These are phyloP conservation scores for Epichloe gansuensis DNA, from an alignment of 2,329 filamentous ascomycete species.

Conservation along the genomic window DNA sequence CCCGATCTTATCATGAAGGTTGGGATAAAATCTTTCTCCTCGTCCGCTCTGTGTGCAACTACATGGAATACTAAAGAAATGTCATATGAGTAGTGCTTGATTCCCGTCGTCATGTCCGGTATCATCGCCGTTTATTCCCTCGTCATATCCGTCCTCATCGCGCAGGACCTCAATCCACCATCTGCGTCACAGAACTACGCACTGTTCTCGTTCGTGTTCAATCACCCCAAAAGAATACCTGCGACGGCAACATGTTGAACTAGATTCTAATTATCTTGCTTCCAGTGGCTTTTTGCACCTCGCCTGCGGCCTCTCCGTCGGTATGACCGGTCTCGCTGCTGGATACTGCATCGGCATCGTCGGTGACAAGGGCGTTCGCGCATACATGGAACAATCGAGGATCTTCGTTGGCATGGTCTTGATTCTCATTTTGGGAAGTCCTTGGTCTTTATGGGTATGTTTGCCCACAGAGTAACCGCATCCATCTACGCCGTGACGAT, in stretches of 20 bases:
- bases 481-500: not conserved
- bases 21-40: constrained; percentile 6
- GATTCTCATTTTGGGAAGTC: constrained; percentile 98
- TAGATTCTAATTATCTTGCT: constrained; percentile 9
- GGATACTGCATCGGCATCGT: constrained; percentile 96
- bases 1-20: constrained; percentile 90
- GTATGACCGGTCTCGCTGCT: constrained; percentile 82
- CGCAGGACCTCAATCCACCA: constrained; percentile 71
- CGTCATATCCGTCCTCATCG: constrained; percentile 92
- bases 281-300: constrained; percentile 83
- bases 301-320: constrained; percentile 79
- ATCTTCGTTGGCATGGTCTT: constrained; percentile 98
- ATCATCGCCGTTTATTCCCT: constrained; percentile 98
- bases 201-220: constrained; percentile 59
- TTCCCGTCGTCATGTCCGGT: constrained; percentile 94
- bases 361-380: constrained; percentile 83
- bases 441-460: constrained; percentile 88
- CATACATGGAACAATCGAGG: constrained; percentile 91
- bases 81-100: constrained; percentile 48
- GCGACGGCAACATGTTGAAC: not conserved
- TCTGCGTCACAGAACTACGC: constrained; percentile 53
- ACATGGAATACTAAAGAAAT: not conserved
- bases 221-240: not conserved
- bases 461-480: not conserved
- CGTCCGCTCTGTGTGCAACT: not conserved